These are phyloP conservation scores for Sporothrix curviconia DNA, from an alignment of 2,329 filamentous ascomycete genomes.

Conservation along the genomic window DNA sequence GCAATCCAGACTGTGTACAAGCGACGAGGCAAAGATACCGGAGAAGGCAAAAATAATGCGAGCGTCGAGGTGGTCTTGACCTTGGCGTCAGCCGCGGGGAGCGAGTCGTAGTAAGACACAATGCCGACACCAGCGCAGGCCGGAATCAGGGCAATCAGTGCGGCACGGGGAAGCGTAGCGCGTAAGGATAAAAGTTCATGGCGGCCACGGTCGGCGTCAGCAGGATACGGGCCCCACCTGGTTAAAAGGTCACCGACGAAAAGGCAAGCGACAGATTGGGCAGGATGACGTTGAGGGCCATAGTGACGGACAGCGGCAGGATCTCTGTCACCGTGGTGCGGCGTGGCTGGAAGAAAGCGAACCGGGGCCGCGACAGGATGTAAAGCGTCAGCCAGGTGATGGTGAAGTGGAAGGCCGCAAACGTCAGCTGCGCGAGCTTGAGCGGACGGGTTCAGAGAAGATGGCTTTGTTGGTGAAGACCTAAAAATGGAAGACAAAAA, in stretches of 20 bases:
- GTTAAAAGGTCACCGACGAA: conserved; percentile 63
- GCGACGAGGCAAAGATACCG: conserved; percentile 58
- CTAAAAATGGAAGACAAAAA: conserved; percentile 34
- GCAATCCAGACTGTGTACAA: conserved; percentile 65
- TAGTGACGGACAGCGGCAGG: conserved; percentile 58
- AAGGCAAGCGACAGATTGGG: conserved; percentile 62
- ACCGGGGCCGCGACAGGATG: conserved; percentile 49
- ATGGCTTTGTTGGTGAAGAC: conserved; percentile 67
- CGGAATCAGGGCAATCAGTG: conserved; percentile 50
- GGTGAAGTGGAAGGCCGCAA: conserved; percentile 63
- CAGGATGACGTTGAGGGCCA: conserved; percentile 63
- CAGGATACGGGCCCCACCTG: conserved; percentile 61
- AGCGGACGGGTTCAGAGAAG: conserved; percentile 56
- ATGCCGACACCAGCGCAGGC: conserved; percentile 59
- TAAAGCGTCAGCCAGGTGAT: conserved; percentile 60
- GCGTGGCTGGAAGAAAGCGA: conserved; percentile 54
- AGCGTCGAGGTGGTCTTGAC: conserved; percentile 50
- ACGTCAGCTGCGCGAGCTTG: conserved; percentile 57
- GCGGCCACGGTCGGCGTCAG: conserved; percentile 59
- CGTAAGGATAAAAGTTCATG: conserved; percentile 60
- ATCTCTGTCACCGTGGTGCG: conserved; percentile 49
- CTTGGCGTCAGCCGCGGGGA: conserved; percentile 38
- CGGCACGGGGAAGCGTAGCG: conserved; percentile 47
- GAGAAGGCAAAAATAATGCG: conserved; percentile 57
- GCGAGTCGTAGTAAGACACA: conserved; percentile 63